Evolutionary conservation across 2,329 filamentous ascomycete species (phyloP), one percentile per base, ranked within the genome.

Genomic region (Fusarium siculi): DNA sequence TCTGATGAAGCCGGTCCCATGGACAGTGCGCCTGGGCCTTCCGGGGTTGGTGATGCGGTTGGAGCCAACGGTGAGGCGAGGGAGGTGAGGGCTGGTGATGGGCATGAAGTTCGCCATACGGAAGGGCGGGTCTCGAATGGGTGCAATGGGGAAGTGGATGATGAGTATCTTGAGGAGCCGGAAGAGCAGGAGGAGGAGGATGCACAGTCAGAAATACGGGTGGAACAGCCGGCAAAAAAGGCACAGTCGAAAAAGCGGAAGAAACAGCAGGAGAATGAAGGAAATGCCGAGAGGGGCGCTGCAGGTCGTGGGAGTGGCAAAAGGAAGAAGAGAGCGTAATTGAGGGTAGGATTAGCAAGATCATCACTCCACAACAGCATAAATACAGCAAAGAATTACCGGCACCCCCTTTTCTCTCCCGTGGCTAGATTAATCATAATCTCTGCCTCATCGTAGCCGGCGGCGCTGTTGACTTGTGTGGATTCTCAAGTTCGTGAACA

Each of bases 51-150:
- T 50, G 10, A 18, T 9, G 15, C 15, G 8, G 16, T n/a, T 32
- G 21, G 8, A 23, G 9, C 15, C 14, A 32, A 7, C 11, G n/a
- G 21, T 10, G 28, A 18, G 15, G 28, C 4, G 28, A 18, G 8
- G 3, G 23, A 0, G 15, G 8, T 4, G 6, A 32, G 19, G 12
- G 8, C 8, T 23, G 16, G 10, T 18, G n/a, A 19, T 14, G n/a
- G 9, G 3, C 3, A 9, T n/a, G 28, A n/a, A 49, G 28, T 9
- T 9, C 9, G 21, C 9, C 15, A 23, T 49, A 18, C 9, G 21
- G 21, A 9, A 23, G 12, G 28, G 10, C 2, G 7, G 15, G 4
- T 18, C 7, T 4, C 4, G 28, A 12, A n/a, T 32, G 19, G 8
- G 21, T 3, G 16, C 7, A 32, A 10, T 18, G 0, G 4, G 9